Percentiles rank a stretch among this genome's conserved stretches.
Conservation (phyloP, 1,284 basidiomycete species). For the Mycosarcoma maydis region DNA sequence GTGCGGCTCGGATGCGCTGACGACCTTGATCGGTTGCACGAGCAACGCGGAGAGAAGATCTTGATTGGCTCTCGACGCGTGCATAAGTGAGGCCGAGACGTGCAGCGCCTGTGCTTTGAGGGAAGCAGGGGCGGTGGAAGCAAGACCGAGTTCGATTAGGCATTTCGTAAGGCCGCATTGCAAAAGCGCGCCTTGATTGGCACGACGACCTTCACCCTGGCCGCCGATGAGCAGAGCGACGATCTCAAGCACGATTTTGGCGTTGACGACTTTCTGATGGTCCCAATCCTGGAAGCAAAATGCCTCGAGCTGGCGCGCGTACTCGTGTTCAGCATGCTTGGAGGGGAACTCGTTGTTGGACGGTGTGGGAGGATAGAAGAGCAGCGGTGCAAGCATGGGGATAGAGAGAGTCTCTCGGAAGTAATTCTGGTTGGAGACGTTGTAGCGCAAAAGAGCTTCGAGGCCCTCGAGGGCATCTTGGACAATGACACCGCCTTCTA, state of each 20-base stretch:
- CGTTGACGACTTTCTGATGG: constrained; percentile 83
- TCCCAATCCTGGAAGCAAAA: constrained; percentile 98
- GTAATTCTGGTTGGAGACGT: constrained; percentile 97
- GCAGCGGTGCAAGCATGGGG: constrained; percentile 79
- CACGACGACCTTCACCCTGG: constrained; percentile 69
- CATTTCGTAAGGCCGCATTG: constrained; percentile 78
- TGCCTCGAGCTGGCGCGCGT: constrained; percentile 75
- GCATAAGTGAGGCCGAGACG: constrained; percentile 69
- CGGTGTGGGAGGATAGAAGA: constrained; percentile 79
- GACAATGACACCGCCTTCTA: constrained; percentile 85
- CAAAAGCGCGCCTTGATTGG: constrained; percentile 71
- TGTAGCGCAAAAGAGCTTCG: constrained; percentile 86
- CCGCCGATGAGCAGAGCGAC: constrained; percentile 73
- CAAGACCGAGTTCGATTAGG: constrained; percentile 85
- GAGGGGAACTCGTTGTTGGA: constrained; percentile 64
- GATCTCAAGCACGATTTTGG: constrained; percentile 79
- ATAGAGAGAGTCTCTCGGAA: constrained; percentile 92
- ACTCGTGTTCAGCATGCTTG: constrained; percentile 70
- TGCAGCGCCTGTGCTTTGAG: constrained; percentile 81
- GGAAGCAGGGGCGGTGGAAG: constrained; percentile 86
- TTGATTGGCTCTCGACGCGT: constrained; percentile 68
- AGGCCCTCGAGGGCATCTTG: constrained; percentile 87
- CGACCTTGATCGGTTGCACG: constrained; percentile 49
- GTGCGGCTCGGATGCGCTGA: constrained; percentile 15
- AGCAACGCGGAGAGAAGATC: constrained; percentile 67